These are phyloP conservation scores for Phlyctochytrium bullatum DNA, from an alignment of 192 early-diverging fungal species.

Conservation along the genomic window DNA sequence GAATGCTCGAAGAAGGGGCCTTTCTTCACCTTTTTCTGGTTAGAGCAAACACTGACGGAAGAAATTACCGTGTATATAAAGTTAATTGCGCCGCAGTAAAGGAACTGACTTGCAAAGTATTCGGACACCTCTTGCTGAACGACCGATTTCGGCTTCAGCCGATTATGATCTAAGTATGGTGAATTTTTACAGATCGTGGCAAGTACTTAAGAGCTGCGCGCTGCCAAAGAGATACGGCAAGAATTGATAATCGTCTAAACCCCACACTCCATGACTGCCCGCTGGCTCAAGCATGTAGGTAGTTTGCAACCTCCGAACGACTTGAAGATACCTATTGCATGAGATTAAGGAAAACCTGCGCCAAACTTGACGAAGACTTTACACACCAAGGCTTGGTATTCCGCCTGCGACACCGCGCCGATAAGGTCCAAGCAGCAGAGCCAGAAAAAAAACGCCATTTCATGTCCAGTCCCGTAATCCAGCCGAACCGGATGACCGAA, in stretches of 20 bases:
- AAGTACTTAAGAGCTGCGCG: conserved; percentile 72
- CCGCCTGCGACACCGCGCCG: conserved; percentile 55
- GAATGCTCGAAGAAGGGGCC: conserved; percentile 79
- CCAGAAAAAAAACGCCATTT: conserved; percentile 85
- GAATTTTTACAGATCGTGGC: neutral
- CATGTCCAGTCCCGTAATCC: conserved; percentile 98
- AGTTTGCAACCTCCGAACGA: conserved; percentile 77
- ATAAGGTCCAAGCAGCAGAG: conserved; percentile 71
- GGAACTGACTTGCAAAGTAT: conserved; percentile 65
- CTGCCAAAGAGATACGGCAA: conserved; percentile 93
- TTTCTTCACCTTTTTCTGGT: conserved; percentile 58
- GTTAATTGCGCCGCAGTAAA: conserved; percentile 84
- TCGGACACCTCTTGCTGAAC: conserved; percentile 58
- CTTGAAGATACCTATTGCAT: conserved; percentile 64
- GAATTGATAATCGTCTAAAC: conserved; percentile 96
- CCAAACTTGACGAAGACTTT: conserved; percentile 64
- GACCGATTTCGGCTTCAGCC: conserved; percentile 72
- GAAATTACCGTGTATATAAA: conserved; percentile 61
- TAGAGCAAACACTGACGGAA: too few species aligned
- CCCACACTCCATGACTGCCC: conserved; percentile 93
- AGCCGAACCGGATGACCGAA: conserved; percentile 91
- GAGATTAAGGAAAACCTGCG: conserved; percentile 1
- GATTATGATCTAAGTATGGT: conserved; percentile 49
- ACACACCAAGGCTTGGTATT: conserved; percentile 72
- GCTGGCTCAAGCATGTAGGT: conserved; percentile 91